Base-by-base conservation (phyloP, 352 stramenopile genomes). In the Phytophthora crassamura region DNA sequence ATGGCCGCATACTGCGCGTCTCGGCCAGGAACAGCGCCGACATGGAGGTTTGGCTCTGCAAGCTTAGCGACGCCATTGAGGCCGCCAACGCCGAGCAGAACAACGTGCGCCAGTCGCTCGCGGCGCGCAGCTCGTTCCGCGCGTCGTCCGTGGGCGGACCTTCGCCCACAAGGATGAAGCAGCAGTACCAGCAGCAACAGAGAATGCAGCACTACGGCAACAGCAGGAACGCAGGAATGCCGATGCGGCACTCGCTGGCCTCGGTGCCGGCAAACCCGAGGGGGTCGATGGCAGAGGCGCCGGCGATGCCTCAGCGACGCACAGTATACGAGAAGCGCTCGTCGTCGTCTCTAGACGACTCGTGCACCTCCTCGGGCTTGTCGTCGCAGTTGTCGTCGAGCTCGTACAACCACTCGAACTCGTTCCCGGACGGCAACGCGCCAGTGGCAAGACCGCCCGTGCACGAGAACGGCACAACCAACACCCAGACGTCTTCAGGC, bases 21-120 rank as follows among this genome's bases (percentile, higher is more conserved):
- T 83, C 73, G 16, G 83, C 85, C 5, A 83, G 80, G 41, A 88
- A 72, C 15, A 72, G 75, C 11, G 58, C 70, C 12, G 83, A 92
- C 38, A 89, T 92, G 77, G 76, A 95, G 54, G 48, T 86, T 30
- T 95, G 87, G 87, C 78, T 93, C 1, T 82, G 74, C 51, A 81
- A 83, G 50, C 50, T 95, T 16, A 91, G 79, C 38, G 84, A 91
- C 53, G 85, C 79, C 38, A 90, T 91, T 47, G 82, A 91, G 46
- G 70, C 77, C 18, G 69, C 80, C 10, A 80, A 82, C 38, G 57
- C 67, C 4, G 81, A 91, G 40, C 72, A 80, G 67, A 80, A 81
- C 50, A 90, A 88, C 56, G 64, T 86, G 9, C 79, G 80, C 4
- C 77, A 91, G 54, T 87, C 72, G 32, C 34, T 91, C 9, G 76